A percentile compares a stretch with the other conserved stretches of the same genome.
Conservation (phyloP, 2,329 filamentous ascomycete species). For the Exserohilum turcica region DNA sequence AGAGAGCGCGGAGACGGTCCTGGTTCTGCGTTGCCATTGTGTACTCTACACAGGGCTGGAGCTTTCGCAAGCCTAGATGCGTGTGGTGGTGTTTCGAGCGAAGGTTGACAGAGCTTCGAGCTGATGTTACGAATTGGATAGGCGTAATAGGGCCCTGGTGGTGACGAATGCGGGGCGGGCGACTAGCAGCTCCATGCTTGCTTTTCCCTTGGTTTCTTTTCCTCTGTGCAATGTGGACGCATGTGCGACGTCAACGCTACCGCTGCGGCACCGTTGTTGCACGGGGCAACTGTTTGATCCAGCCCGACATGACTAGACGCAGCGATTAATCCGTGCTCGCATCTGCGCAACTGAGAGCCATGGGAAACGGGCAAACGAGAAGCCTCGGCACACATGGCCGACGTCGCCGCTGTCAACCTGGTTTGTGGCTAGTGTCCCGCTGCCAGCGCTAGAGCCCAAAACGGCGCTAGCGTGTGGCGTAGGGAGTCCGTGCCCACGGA, state of each 20-base stretch:
- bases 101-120: not conserved
- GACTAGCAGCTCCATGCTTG: not conserved
- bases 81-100: not conserved
- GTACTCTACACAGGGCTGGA: not conserved
- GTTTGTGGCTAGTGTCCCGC: slow-evolving; percentile 3
- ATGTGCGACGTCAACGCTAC: not conserved
- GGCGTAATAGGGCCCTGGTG: too few relatives aligned
- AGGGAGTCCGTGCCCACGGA: not conserved
- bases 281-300: too few relatives aligned
- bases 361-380: too few relatives aligned
- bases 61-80: not conserved
- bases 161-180: not conserved
- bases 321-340: too few relatives aligned
- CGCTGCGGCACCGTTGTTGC: not conserved
- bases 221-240: too few relatives aligned
- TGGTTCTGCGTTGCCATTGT: slow-evolving; percentile 38
- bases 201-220: too few relatives aligned
- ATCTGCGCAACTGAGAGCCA: too few relatives aligned
- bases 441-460: not conserved
- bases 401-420: not conserved
- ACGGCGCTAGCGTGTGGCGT: too few relatives aligned
- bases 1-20: slow-evolving; percentile 49
- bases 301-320: too few relatives aligned
- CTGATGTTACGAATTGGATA: too few relatives aligned
- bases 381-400: not conserved